Evolutionary conservation across 768 basidiomycete species (phyloP), one percentile per base, ranked within the genome.

Genomic region (Gautieria morchelliformis): DNA sequence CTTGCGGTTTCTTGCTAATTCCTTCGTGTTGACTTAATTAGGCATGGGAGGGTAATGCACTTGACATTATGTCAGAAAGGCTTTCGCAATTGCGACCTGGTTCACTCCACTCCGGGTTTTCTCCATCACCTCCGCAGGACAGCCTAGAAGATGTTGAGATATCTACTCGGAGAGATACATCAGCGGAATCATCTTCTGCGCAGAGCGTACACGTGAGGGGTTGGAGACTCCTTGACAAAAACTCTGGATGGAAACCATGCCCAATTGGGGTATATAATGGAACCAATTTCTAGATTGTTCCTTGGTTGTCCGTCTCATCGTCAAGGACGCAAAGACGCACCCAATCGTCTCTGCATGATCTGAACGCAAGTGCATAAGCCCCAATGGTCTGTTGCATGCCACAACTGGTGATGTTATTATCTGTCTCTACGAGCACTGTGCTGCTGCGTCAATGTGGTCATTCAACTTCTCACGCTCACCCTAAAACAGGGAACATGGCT

Each of bases 191-290:
- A 48, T 27, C 33, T 11, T 11, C 32, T 24, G n/a, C 5, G 4
- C 30, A 32, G 24, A 30, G 22, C 3, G 11, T 35, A 33, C 14
- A 2, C 35, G 46, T 10, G 39, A 52, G 39, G 27, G 87, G 85
- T 20, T 89, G 88, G 86, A 72, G 72, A 51, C 55, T 74, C 42
- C 69, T 83, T 12, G 70, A 74, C 30, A 66, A 66, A 20, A 68
- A 61, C 17, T 70, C 69, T 15, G 67, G 68, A 39, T 89, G 88
- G 88, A 75, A 71, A 60, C 75, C 82, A 2, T 83, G 80, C 64
- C 87, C 88, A 5, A 83, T 90, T 46, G 88, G 88, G 9, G 74
- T 86, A 51, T 78, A 37, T 19, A 19, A n/a, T 37, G 30, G 14
- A 24, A 44, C 42, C 11, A 19, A 44, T 44, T 9, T 22, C 42